phyloP scores from a whole-genome alignment of 2,329 filamentous ascomycete species.

The Hypoxylon sp. region DNA sequence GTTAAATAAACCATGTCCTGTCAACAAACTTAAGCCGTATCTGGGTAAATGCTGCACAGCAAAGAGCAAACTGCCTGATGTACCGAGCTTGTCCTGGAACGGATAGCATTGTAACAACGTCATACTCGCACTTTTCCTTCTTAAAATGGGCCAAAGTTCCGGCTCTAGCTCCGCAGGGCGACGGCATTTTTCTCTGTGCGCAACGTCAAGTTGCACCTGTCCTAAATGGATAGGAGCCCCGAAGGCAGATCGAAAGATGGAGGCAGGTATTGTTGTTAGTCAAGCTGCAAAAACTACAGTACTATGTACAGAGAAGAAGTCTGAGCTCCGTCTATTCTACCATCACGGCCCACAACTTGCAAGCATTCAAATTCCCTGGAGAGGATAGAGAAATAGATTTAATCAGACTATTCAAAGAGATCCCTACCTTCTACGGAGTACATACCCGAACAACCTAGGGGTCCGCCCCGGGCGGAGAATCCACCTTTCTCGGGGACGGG shows the following conservation, averaged over 20 bases:
- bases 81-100: constrained; percentile 11
- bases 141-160: constrained; percentile 24
- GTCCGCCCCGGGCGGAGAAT: constrained; percentile 35
- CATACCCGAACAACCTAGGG: constrained; percentile 27
- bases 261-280: not conserved
- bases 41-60: constrained; percentile 7
- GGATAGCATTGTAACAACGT: constrained; percentile 26
- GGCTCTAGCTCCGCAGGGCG: constrained; percentile 19
- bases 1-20: not conserved
- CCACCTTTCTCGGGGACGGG: constrained; percentile 31
- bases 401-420: constrained; percentile 11
- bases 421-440: constrained; percentile 28
- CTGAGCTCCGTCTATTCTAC: constrained; percentile 5
- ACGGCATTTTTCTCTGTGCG: constrained; percentile 12
- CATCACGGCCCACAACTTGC: constrained; percentile 15
- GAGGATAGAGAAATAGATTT: constrained; percentile 2
- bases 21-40: constrained; percentile 7
- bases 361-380: constrained; percentile 18
- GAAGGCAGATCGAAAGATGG: constrained; percentile 12
- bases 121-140: constrained; percentile 22
- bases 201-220: constrained; percentile 21
- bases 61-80: constrained; percentile 15
- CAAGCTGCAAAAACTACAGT: not conserved
- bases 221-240: constrained; percentile 23
- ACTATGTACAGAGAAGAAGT: not conserved